phyloP scores from a whole-genome alignment of 129 eudicot species.

The Flaveria brownii region DNA sequence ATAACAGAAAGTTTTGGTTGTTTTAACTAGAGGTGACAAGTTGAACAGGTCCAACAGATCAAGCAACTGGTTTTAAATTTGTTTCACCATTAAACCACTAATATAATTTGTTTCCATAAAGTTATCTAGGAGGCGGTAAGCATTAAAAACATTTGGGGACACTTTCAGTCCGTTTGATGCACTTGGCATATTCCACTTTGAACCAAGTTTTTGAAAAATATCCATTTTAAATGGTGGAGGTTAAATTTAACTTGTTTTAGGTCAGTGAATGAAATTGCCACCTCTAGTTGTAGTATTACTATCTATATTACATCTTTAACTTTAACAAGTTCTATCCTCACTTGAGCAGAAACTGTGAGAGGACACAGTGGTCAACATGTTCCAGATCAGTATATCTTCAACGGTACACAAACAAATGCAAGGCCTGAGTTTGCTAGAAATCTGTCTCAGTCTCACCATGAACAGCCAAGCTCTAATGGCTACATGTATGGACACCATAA shows the following conservation, averaged over 20 bases:
- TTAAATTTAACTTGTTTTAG: not conserved
- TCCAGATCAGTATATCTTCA: constrained; percentile 54
- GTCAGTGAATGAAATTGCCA: constrained; percentile 1
- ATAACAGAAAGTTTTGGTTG: not conserved
- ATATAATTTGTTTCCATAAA: not conserved
- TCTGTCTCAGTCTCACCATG: constrained; percentile 52
- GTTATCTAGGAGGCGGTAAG: not conserved
- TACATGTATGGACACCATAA: constrained; percentile 54
- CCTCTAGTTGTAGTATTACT: not conserved
- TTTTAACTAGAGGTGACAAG: not conserved
- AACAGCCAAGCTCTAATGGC: constrained; percentile 63
- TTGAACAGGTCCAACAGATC: not conserved
- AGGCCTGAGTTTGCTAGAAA: constrained; percentile 61
- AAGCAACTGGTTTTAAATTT: not conserved
- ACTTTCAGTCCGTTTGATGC: not conserved
- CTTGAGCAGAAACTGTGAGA: constrained; percentile 61
- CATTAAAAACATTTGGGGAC: not conserved
- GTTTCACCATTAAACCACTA: not conserved
- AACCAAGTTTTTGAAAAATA: not conserved
- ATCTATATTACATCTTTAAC: not conserved
- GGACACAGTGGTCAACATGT: constrained; percentile 50
- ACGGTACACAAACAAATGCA: constrained; percentile 45
- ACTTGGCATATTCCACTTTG: not conserved
- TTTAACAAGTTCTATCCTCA: not conserved
- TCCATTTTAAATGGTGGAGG: not conserved